Percentiles rank a stretch among this genome's conserved stretches.
Evolutionary conservation across 2,329 filamentous ascomycete species (phyloP).

Genomic region (Pleoardoris graminearum): DNA sequence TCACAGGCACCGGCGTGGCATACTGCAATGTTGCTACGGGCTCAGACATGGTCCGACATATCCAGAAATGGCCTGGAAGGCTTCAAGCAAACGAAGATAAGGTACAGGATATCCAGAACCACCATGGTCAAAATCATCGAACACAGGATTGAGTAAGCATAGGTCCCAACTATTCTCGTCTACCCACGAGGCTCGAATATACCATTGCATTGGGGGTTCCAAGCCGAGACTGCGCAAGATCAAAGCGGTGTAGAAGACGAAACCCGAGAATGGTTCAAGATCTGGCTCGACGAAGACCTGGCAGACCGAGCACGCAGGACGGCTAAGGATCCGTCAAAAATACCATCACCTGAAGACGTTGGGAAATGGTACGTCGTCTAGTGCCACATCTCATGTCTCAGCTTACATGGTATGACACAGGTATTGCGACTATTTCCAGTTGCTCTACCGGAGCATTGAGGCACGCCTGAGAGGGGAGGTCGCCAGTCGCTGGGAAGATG

Average conservation of each 20-base stretch:
- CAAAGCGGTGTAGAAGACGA: slow-evolving; percentile 45
- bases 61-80: slow-evolving; percentile 55
- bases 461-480: slow-evolving; percentile 31
- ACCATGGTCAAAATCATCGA: background rate
- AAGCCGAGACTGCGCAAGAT: slow-evolving; percentile 42
- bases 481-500: slow-evolving; percentile 47
- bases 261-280: slow-evolving; percentile 57
- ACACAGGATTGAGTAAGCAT: background rate
- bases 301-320: slow-evolving; percentile 27
- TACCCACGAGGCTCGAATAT: slow-evolving; percentile 46
- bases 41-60: slow-evolving; percentile 17
- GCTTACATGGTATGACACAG: slow-evolving; percentile 22
- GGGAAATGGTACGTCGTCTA: slow-evolving; percentile 47
- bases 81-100: slow-evolving; percentile 55
- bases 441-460: slow-evolving; percentile 54
- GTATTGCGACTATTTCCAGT: slow-evolving; percentile 52
- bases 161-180: slow-evolving; percentile 52
- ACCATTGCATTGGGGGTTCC: slow-evolving; percentile 55
- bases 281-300: slow-evolving; percentile 53
- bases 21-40: slow-evolving; percentile 23
- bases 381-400: slow-evolving; percentile 40
- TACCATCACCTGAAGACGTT: slow-evolving; percentile 38
- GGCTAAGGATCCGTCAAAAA: slow-evolving; percentile 12
- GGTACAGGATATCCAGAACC: slow-evolving; percentile 25
- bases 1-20: slow-evolving; percentile 23